Conservation (phyloP, 257 asterid species). For the Plantago ovata region DNA sequence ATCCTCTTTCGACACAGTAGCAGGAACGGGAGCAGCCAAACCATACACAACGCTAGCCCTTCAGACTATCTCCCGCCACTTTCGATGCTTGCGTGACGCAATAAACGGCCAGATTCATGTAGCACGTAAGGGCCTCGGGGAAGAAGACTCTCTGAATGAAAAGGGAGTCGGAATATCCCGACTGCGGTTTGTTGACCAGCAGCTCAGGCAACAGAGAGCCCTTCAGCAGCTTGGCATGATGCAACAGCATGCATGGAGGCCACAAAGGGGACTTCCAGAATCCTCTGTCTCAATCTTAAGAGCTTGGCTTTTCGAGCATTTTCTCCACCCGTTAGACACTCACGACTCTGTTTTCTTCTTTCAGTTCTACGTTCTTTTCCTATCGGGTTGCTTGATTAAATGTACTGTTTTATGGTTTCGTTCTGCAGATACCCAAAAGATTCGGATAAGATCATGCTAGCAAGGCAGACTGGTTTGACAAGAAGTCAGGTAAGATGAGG, state of each 20-base stretch:
- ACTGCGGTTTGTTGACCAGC: slow-evolving; percentile 68
- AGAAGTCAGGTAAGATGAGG: slow-evolving; percentile 68
- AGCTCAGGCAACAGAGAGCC: slow-evolving; percentile 70
- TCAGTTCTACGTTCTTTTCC: neutral
- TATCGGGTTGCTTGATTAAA: neutral
- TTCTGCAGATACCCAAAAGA: slow-evolving; percentile 76
- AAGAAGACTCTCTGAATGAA: slow-evolving; percentile 46
- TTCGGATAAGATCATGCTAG: slow-evolving; percentile 84
- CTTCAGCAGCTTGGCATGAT: slow-evolving; percentile 85
- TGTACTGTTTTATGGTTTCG: slow-evolving; percentile 11
- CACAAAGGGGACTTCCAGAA: slow-evolving; percentile 89
- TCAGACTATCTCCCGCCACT: slow-evolving; percentile 83
- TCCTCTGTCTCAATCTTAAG: slow-evolving; percentile 68
- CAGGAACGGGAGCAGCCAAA: slow-evolving; percentile 72
- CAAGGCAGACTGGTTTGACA: slow-evolving; percentile 86
- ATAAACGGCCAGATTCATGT: slow-evolving; percentile 57
- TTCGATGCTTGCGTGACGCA: slow-evolving; percentile 74
- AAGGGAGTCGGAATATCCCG: slow-evolving; percentile 70
- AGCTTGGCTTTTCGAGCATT: slow-evolving; percentile 97
- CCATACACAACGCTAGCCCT: slow-evolving; percentile 86
- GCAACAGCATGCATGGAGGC: slow-evolving; percentile 93
- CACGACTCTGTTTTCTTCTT: neutral
- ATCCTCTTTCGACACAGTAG: slow-evolving; percentile 67
- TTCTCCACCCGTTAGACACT: slow-evolving; percentile 73
- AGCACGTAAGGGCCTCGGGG: slow-evolving; percentile 69